A percentile compares a stretch with the other conserved stretches of the same genome.
These are phyloP conservation scores for Vaccinium myrtillus DNA, from an alignment of 148 eudicot genomes.

Conservation along the genomic window DNA sequence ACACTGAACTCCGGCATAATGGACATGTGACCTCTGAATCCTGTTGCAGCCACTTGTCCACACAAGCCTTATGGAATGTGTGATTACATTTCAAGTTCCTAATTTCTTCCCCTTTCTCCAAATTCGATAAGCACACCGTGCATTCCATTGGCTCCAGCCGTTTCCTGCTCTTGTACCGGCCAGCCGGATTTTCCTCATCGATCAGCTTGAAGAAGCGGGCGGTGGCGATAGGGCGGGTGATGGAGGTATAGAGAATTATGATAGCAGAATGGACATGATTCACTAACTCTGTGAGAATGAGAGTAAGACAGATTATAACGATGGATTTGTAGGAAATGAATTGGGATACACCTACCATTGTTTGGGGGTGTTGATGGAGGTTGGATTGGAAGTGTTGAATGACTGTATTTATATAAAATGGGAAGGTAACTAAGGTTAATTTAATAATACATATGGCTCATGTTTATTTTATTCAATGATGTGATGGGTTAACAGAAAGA, in stretches of 20 bases:
- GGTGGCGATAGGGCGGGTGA: conserved; percentile 24
- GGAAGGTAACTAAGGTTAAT: too few relatives aligned
- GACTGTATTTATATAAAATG: too few relatives aligned
- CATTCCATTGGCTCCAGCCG: conserved; percentile 18
- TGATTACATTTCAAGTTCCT: conserved; percentile 36
- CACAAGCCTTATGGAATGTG: not conserved
- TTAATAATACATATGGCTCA: not conserved
- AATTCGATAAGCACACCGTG: conserved; percentile 31
- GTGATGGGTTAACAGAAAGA: not conserved
- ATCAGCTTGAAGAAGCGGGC: conserved; percentile 28
- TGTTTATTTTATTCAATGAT: too few relatives aligned
- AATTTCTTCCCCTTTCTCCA: conserved; percentile 36
- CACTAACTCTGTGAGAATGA: conserved; percentile 25
- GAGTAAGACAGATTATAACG: conserved; percentile 25
- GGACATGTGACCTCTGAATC: not conserved
- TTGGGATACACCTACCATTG: conserved; percentile 31
- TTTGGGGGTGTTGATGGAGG: too few relatives aligned
- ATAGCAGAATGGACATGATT: conserved; percentile 17
- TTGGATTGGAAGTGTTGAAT: too few relatives aligned
- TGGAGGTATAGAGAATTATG: not conserved
- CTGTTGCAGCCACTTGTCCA: not conserved
- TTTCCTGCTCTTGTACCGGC: conserved; percentile 12
- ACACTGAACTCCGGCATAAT: not conserved
- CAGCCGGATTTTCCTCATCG: conserved; percentile 29
- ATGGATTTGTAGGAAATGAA: conserved; percentile 31